These are phyloP conservation scores for Podospora conica DNA, from an alignment of 495 filamentous ascomycete genomes.

Conservation along the genomic window DNA sequence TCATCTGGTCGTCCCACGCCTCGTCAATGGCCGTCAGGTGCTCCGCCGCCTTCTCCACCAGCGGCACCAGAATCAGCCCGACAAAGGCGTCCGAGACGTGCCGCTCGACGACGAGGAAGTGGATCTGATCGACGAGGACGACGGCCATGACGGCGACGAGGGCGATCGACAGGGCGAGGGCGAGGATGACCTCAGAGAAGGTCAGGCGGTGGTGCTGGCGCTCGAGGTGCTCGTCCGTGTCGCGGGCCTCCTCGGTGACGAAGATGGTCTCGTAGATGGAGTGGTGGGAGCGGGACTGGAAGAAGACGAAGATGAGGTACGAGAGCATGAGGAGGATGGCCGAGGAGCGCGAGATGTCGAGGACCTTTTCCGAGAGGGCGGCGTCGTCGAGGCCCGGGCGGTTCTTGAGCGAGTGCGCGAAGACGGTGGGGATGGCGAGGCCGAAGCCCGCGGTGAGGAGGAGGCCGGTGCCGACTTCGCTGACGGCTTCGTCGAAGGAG, in stretches of 20 bases:
- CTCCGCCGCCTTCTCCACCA: constrained; percentile 89
- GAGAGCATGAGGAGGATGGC: constrained; percentile 74
- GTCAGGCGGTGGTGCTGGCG: constrained; percentile 65
- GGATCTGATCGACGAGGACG: constrained; percentile 75
- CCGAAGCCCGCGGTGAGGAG: constrained; percentile 80
- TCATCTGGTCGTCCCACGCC: constrained; percentile 81
- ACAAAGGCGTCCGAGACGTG: constrained; percentile 72
- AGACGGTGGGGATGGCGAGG: constrained; percentile 76
- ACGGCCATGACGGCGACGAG: constrained; percentile 77
- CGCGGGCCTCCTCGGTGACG: constrained; percentile 62
- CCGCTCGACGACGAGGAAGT: constrained; percentile 57
- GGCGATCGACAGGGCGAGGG: constrained; percentile 58
- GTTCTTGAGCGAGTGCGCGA: constrained; percentile 53
- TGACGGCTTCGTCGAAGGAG: constrained; percentile 67
- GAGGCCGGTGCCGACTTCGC: constrained; percentile 74
- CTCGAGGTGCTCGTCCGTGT: constrained; percentile 64
- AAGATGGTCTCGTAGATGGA: constrained; percentile 61
- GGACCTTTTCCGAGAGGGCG: constrained; percentile 44
- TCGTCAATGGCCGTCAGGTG: constrained; percentile 88
- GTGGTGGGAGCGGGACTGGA: constrained; percentile 79
- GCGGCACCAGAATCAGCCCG: constrained; percentile 69
- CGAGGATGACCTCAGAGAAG: constrained; percentile 64
- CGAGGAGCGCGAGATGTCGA: constrained; percentile 67
- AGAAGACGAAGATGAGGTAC: constrained; percentile 71
- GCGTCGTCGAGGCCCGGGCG: constrained; percentile 20